phyloP scores from a whole-genome alignment of 2,329 filamentous ascomycete species.

The Didymella pinodella region DNA sequence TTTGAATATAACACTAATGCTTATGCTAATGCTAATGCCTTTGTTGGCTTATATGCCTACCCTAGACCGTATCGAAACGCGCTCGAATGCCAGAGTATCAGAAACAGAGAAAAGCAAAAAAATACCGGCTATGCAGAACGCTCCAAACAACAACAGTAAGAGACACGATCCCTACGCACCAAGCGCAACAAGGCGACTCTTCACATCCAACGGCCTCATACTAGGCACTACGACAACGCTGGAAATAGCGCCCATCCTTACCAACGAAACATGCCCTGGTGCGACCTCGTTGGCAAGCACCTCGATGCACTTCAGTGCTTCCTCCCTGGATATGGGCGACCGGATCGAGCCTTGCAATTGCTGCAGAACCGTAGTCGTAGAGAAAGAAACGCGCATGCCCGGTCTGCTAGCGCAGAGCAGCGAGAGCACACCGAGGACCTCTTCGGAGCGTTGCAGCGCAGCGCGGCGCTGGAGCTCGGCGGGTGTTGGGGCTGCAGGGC shows the following conservation, averaged over 20 bases:
- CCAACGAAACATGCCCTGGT: slow-evolving; percentile 53
- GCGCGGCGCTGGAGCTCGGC: slow-evolving; percentile 56
- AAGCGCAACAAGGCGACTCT: slow-evolving; percentile 41
- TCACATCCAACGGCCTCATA: slow-evolving; percentile 46
- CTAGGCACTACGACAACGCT: slow-evolving; percentile 54
- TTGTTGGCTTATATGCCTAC: background rate
- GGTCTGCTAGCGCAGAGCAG: slow-evolving; percentile 51
- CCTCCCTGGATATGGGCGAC: slow-evolving; percentile 56
- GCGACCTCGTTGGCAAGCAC: slow-evolving; percentile 55
- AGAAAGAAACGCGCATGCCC: slow-evolving; percentile 54
- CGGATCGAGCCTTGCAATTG: slow-evolving; percentile 56
- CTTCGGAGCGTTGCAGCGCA: slow-evolving; percentile 58
- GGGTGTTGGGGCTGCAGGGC: slow-evolving; percentile 51
- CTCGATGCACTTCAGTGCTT: slow-evolving; percentile 54
- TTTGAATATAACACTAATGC: slow-evolving; percentile 4
- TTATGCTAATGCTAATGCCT: slow-evolving; percentile 1
- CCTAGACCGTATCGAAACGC: background rate
- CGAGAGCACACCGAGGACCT: slow-evolving; percentile 55
- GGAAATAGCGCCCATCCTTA: slow-evolving; percentile 51
- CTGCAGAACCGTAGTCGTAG: slow-evolving; percentile 53
- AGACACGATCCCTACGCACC: slow-evolving; percentile 23
- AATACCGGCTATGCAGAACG: slow-evolving; percentile 9
- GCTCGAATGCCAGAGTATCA: slow-evolving; percentile 6
- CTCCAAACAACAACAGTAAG: background rate
- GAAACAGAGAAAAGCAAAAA: slow-evolving; percentile 9